Conservation (phyloP, 225 moss, liverwort and hornwort genomes). For the Marchantia polymorpha region DNA sequence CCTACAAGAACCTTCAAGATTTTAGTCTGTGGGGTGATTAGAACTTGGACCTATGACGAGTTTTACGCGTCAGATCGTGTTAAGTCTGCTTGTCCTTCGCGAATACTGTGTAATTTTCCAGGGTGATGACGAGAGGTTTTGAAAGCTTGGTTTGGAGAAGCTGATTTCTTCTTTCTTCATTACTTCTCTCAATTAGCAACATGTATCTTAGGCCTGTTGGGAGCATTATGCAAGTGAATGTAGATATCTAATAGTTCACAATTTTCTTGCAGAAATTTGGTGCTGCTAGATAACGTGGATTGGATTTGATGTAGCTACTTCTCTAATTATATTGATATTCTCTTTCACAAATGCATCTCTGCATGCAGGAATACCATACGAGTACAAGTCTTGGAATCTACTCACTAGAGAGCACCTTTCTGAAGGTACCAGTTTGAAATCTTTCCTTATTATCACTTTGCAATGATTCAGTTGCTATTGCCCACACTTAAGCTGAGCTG, state of each 20-base stretch:
- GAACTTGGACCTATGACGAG: not conserved
- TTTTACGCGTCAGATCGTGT: not conserved
- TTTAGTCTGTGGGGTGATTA: not conserved
- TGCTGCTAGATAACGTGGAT: not conserved
- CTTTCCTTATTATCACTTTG: too few species aligned
- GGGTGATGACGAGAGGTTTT: not conserved
- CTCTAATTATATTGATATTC: not conserved
- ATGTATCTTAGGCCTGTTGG: not conserved
- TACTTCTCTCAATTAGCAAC: not conserved
- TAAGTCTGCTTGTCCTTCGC: too few species aligned
- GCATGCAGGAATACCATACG: conserved; percentile 62
- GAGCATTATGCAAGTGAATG: not conserved
- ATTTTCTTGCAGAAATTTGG: not conserved
- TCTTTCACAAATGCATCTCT: not conserved
- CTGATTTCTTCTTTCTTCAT: not conserved
- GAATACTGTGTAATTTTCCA: not conserved
- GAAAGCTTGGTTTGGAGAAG: not conserved
- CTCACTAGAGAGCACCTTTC: conserved; percentile 43
- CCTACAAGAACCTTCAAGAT: not conserved
- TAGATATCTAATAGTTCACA: not conserved
- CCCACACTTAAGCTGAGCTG: too few species aligned
- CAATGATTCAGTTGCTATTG: too few species aligned
- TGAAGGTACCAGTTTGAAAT: conserved; percentile 43
- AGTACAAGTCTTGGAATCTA: conserved; percentile 53
- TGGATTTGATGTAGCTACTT: not conserved